Base-by-base conservation (phyloP, 139 green algal species). In the Bryopsis sp. region DNA sequence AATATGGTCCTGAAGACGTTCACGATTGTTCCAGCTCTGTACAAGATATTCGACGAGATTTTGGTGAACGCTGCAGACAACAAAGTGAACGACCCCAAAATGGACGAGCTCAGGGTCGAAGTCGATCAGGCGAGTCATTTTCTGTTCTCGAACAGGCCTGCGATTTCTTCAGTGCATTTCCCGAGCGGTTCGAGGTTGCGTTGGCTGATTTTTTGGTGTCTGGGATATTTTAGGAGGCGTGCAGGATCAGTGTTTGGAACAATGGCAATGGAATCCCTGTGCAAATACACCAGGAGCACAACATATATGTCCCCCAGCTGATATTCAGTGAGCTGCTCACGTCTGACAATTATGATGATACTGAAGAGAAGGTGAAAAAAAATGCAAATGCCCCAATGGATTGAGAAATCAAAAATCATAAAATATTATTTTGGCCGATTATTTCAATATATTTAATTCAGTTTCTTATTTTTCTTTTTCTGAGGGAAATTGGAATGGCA, bases 1-100 rank as follows among this genome's bases (percentile, higher is more conserved):
- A 48, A 39, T 15, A 80, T 96, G 72, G 79, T 83, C 28, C 68
- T 77, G 15, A 79, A 76, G 24, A 64, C 77, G n/a, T 70, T 98
- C 39, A 79, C 68, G 4, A 95, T 84, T 36, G 89, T 89, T 1
- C 95, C 95, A 19, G 95, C 92, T 6, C 79, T 99, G n/a, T 99
- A 97, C 87, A 99, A 99, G 74, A 99, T 99, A 64, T 99, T 99
- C 76, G 95, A 99, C 70, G 95, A 99, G 80, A 98, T 99, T 63
- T 72, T 99, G 34, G 95, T 99, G 29, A 99, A 99, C 73, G 95
- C 95, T 1, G 89, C 91, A 0, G 95, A 99, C 84, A 97, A 99
- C 86, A 99, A 97, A 73, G 90, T 97, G 1, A 75, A 95, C 0
- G 93, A 99, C 73, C 19, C 83, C 3, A 83, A 68, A 31, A 99